A percentile compares a stretch with the other conserved stretches of the same genome.
These are phyloP conservation scores for Termitomyces eurrhizus DNA, from an alignment of 768 basidiomycete genomes.

Conservation along the genomic window DNA sequence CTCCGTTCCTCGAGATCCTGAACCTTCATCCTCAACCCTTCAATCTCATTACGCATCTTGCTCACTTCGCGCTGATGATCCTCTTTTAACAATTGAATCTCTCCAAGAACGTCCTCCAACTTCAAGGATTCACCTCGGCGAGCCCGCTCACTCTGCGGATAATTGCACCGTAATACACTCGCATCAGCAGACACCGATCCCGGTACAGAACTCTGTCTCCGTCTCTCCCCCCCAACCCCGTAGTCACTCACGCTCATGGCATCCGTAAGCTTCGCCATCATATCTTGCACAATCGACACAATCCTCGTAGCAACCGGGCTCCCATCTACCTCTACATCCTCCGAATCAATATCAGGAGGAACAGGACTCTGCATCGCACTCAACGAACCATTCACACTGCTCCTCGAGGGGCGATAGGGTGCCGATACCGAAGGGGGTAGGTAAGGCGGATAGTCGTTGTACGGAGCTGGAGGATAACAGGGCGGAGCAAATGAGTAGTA, in stretches of 20 bases:
- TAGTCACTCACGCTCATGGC: neutral
- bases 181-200: neutral
- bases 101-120: neutral
- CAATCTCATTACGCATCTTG: slow-evolving; percentile 10
- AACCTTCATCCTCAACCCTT: slow-evolving; percentile 10
- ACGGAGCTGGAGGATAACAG: neutral
- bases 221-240: neutral
- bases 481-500: slow-evolving; percentile 2
- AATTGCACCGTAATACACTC: neutral
- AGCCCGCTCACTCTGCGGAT: neutral
- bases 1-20: neutral
- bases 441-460: neutral
- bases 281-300: slow-evolving; percentile 12
- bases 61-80: slow-evolving; percentile 4
- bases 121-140: neutral
- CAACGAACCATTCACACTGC: neutral
- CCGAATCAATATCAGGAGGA: slow-evolving; percentile 4
- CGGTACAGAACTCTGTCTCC: neutral
- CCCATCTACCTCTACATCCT: neutral
- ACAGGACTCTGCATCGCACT: neutral
- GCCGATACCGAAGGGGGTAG: slow-evolving; percentile 1
- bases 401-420: neutral
- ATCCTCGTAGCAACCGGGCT: slow-evolving; percentile 7
- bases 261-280: slow-evolving; percentile 7
- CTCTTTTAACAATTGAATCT: slow-evolving; percentile 1